A percentile compares a stretch with the other conserved stretches of the same genome.
phyloP scores from a whole-genome alignment of 176 grass and related monocot genomes.

The Canna indica region DNA sequence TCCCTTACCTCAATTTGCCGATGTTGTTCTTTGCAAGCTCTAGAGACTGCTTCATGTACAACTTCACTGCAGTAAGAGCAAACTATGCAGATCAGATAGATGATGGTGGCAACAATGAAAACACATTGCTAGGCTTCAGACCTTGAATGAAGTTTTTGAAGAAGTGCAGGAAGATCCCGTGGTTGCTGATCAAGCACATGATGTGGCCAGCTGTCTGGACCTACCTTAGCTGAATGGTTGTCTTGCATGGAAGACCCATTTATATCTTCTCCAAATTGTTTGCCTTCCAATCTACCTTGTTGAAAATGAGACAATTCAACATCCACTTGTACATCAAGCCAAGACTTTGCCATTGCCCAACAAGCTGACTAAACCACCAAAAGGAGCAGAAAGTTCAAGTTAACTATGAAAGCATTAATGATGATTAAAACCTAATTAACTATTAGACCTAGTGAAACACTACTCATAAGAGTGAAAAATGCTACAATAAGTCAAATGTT shows the following conservation, averaged over 20 bases:
- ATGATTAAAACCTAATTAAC: background rate
- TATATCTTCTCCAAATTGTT: constrained; percentile 66
- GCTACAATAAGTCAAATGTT: background rate
- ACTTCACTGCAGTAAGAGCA: constrained; percentile 57
- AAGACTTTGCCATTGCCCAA: constrained; percentile 92
- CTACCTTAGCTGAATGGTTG: constrained; percentile 27
- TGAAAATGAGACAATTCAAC: constrained; percentile 60
- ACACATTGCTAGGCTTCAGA: constrained; percentile 20
- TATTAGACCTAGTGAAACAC: background rate
- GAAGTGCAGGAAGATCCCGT: constrained; percentile 75
- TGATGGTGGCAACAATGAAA: background rate
- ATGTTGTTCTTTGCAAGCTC: constrained; percentile 84
- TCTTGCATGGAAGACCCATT: constrained; percentile 36
- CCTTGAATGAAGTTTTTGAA: constrained; percentile 98
- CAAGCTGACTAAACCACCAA: constrained; percentile 76
- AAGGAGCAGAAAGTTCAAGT: constrained; percentile 11
- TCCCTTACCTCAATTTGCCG: constrained; percentile 73
- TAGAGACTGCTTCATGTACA: constrained; percentile 82
- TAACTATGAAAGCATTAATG: background rate
- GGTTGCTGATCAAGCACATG: constrained; percentile 88
- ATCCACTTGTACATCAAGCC: constrained; percentile 91
- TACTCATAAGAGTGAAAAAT: background rate
- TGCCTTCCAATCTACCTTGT: constrained; percentile 55
- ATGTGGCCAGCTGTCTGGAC: constrained; percentile 77
- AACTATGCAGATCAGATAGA: constrained; percentile 8